phyloP scores from a whole-genome alignment of 73 alveolate genomes.

The Paramecium tetraurelia region DNA sequence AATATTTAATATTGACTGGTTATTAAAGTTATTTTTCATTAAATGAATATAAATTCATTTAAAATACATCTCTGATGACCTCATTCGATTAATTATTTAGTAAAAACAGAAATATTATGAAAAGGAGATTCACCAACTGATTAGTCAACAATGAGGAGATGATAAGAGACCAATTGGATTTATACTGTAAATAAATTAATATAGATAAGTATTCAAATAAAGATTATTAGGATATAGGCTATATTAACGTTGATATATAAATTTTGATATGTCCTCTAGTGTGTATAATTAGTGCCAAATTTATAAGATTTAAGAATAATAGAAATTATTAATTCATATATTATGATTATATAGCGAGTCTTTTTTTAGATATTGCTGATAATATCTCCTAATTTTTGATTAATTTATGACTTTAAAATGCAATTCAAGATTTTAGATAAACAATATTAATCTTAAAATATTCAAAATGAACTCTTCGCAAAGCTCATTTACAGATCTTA shows the following conservation, averaged over 20 bases:
- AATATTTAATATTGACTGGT: not conserved
- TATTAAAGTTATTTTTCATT: too few species aligned
- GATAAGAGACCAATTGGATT: too few species aligned
- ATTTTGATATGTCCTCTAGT: not conserved
- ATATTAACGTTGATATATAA: too few species aligned
- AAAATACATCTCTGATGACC: not conserved
- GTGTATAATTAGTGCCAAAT: not conserved
- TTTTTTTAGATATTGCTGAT: not conserved
- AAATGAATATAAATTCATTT: too few species aligned
- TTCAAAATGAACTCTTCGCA: not conserved
- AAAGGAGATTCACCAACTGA: too few species aligned
- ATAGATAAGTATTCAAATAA: too few species aligned
- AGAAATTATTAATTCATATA: not conserved
- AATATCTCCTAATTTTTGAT: not conserved
- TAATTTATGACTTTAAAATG: not conserved
- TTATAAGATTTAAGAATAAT: not conserved
- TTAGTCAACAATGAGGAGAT: too few species aligned
- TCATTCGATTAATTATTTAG: too few species aligned
- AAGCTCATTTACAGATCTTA: not conserved
- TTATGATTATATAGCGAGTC: not conserved
- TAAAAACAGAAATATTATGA: too few species aligned
- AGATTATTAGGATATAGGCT: too few species aligned
- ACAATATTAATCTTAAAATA: not conserved
- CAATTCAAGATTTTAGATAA: not conserved
- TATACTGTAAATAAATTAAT: not conserved